These are phyloP conservation scores for Plectranthus barbatus DNA, from an alignment of 257 asterid species.

Conservation along the genomic window DNA sequence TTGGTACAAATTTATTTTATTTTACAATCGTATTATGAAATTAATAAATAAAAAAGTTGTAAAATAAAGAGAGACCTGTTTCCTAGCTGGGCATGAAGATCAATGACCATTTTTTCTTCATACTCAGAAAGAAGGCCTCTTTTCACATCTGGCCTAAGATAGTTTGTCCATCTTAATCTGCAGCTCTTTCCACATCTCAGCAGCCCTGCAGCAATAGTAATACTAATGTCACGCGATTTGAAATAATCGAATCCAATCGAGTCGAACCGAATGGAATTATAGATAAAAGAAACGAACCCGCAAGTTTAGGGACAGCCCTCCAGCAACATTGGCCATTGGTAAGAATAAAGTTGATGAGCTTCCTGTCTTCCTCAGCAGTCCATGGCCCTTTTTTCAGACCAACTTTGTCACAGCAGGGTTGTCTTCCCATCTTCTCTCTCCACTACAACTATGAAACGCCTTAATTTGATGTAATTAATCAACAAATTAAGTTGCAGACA, in stretches of 20 bases:
- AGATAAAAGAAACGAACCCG: slow-evolving; percentile 39
- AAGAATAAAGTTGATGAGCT: slow-evolving; percentile 69
- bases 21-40: too few species aligned
- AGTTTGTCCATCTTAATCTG: slow-evolving; percentile 89
- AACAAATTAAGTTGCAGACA: not conserved
- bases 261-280: too few species aligned
- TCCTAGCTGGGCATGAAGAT: slow-evolving; percentile 95
- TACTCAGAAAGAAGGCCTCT: slow-evolving; percentile 81
- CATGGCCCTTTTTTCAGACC: slow-evolving; percentile 98
- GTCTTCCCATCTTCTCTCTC: slow-evolving; percentile 94
- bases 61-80: slow-evolving; percentile 46
- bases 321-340: slow-evolving; percentile 95
- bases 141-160: slow-evolving; percentile 86
- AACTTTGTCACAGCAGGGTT: slow-evolving; percentile 92
- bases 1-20: not conserved
- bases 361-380: slow-evolving; percentile 89
- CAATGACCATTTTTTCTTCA: slow-evolving; percentile 93
- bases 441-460: not conserved
- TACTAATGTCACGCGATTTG: not conserved
- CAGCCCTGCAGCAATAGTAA: slow-evolving; percentile 42
- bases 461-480: not conserved
- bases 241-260: too few species aligned
- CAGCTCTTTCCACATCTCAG: slow-evolving; percentile 96
- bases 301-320: slow-evolving; percentile 95
- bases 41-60: not conserved